A percentile compares a stretch with the other conserved stretches of the same genome.
Evolutionary conservation across 2,329 filamentous ascomycete genomes (phyloP).

Genomic region (Neofusicoccum ribis): DNA sequence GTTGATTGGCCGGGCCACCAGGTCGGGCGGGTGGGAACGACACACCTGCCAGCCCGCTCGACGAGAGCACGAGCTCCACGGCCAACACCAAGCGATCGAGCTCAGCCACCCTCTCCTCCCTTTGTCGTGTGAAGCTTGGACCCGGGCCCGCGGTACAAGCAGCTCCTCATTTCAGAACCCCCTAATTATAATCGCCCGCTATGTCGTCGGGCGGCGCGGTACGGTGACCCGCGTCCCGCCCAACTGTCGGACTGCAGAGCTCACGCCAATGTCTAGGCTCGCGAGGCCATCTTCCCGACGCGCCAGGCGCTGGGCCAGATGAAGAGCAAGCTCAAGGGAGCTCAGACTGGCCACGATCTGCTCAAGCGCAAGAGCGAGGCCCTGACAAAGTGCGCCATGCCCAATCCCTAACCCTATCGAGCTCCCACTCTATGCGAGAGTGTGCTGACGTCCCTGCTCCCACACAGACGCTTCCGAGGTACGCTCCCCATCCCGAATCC

Average conservation of each 20-base stretch:
- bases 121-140: not conserved
- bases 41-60: not conserved
- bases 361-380: conserved; percentile 98
- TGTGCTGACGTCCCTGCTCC: conserved; percentile 20
- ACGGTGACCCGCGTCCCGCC: conserved; percentile 28
- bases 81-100: conserved; percentile 7
- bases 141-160: not conserved
- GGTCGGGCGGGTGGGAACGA: conserved; percentile 7
- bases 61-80: conserved; percentile 9
- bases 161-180: conserved; percentile 1
- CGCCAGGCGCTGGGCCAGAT: conserved; percentile 95
- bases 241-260: conserved; percentile 24
- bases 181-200: conserved; percentile 22
- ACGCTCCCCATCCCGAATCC: conserved; percentile 28
- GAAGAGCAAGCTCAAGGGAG: conserved; percentile 94
- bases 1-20: not conserved
- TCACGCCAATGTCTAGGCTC: conserved; percentile 61
- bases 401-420: conserved; percentile 9
- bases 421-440: not conserved
- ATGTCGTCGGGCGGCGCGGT: conserved; percentile 57
- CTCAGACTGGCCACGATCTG: conserved; percentile 78
- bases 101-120: conserved; percentile 9
- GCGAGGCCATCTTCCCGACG: conserved; percentile 96
- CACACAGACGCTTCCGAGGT: conserved; percentile 81
- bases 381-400: conserved; percentile 76